phyloP scores from a whole-genome alignment of 2,329 filamentous ascomycete genomes.

The Cercospora sp. region DNA sequence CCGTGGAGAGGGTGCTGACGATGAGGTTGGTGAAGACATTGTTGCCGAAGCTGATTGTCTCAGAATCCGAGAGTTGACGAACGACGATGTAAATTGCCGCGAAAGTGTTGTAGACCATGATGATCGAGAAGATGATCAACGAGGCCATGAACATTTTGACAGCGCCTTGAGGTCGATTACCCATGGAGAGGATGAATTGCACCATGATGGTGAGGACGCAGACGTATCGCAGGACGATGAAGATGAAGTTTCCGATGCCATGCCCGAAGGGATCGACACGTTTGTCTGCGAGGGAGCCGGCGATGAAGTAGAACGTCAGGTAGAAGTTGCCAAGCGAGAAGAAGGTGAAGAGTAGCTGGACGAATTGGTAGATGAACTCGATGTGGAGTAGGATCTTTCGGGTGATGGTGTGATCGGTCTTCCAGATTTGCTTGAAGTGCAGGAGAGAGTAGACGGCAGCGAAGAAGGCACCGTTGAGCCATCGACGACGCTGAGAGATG shows the following conservation, averaged over 20 bases:
- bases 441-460: conserved; percentile 96
- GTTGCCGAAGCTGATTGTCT: conserved; percentile 64
- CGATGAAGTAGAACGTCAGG: conserved; percentile 97
- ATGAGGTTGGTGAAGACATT: conserved; percentile 95
- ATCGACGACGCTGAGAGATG: conserved; percentile 91
- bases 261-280: conserved; percentile 88
- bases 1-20: conserved; percentile 80
- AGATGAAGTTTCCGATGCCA: conserved; percentile 79
- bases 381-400: conserved; percentile 91
- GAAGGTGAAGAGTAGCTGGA: conserved; percentile 92
- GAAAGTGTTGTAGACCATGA: conserved; percentile 96
- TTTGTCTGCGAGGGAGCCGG: conserved; percentile 79
- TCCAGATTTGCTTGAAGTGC: conserved; percentile 90
- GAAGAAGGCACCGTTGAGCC: conserved; percentile 98
- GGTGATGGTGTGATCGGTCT: conserved; percentile 83
- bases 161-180: conserved; percentile 92
- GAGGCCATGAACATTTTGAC: conserved; percentile 84
- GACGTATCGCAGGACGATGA: conserved; percentile 79
- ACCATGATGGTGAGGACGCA: conserved; percentile 86
- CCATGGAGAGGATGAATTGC: conserved; percentile 95
- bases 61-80: conserved; percentile 63
- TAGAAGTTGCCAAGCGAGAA: conserved; percentile 99
- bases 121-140: conserved; percentile 86
- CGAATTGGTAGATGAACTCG: conserved; percentile 92
- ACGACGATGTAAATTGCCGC: conserved; percentile 86